Conservation (phyloP, 805 yeast species). For the Saccharomycopsis sp. region DNA sequence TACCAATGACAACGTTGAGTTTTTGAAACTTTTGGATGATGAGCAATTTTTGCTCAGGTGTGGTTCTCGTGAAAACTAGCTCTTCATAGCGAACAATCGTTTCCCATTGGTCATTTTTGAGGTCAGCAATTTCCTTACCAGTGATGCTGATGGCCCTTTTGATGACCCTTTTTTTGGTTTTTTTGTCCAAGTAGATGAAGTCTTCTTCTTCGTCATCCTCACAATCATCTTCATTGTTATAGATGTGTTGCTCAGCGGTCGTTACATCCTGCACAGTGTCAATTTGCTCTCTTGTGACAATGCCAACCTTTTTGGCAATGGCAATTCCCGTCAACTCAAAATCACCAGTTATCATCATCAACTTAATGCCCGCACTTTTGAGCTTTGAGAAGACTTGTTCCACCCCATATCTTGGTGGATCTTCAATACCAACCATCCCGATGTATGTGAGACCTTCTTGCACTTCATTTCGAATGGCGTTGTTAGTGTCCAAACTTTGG, state of each 20-base stretch:
- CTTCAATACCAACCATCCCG: constrained; percentile 71
- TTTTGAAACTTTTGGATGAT: constrained; percentile 73
- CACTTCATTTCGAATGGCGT: too few relatives aligned
- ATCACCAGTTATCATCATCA: constrained; percentile 78
- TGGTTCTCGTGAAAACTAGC: constrained; percentile 54
- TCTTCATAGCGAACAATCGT: constrained; percentile 47
- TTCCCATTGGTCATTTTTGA: too few relatives aligned
- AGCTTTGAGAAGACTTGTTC: constrained; percentile 55
- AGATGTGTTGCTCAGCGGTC: too few relatives aligned
- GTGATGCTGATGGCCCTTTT: constrained; percentile 65
- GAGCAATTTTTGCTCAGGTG: constrained; percentile 82
- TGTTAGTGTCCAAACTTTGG: too few relatives aligned
- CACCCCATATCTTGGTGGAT: constrained; percentile 70
- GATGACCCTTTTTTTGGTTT: too few relatives aligned
- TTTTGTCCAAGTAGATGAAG: too few relatives aligned
- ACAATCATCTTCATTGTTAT: too few relatives aligned
- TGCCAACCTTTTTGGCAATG: constrained; percentile 75
- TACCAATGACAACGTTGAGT: constrained; percentile 57
- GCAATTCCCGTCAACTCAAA: constrained; percentile 73
- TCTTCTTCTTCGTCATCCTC: too few relatives aligned
- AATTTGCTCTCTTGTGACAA: constrained; percentile 51
- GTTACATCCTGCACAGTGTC: constrained; percentile 49
- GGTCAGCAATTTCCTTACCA: constrained; percentile 62
- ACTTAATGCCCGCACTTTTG: constrained; percentile 68
- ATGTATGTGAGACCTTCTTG: constrained; percentile 48